Evolutionary conservation across 2,329 filamentous ascomycete species (phyloP).

Genomic region (Trichoderma sp.): DNA sequence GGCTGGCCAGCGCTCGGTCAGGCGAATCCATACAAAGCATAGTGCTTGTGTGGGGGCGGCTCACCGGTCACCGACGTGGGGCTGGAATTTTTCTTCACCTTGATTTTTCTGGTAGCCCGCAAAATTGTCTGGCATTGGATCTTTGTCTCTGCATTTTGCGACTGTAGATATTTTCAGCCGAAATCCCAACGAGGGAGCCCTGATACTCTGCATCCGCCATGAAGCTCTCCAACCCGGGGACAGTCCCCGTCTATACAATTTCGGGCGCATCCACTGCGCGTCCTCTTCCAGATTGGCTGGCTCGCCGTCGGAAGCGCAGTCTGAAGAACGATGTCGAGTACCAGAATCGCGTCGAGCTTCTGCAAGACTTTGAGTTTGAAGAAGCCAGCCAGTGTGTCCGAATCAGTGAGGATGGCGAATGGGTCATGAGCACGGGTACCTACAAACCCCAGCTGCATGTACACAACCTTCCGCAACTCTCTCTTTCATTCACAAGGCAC

Average conservation of each 20-base stretch:
- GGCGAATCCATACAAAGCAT: constrained; percentile 8
- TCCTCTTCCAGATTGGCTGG: constrained; percentile 92
- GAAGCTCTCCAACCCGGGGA: constrained; percentile 79
- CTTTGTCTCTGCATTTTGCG: constrained; percentile 4
- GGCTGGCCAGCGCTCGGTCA: constrained; percentile 20
- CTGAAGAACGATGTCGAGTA: constrained; percentile 92
- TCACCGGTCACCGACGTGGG: constrained; percentile 20
- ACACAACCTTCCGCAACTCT: constrained; percentile 91
- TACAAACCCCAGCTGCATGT: constrained; percentile 74
- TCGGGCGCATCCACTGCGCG: constrained; percentile 85
- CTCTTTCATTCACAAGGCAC: constrained; percentile 89
- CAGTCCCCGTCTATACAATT: constrained; percentile 90
- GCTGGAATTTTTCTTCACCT: constrained; percentile 23
- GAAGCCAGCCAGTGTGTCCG: constrained; percentile 89
- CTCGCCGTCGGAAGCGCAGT: constrained; percentile 82
- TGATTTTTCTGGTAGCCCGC: constrained; percentile 21
- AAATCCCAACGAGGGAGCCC: background rate
- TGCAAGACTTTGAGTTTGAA: constrained; percentile 98
- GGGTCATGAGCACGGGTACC: constrained; percentile 91
- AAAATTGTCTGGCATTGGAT: background rate
- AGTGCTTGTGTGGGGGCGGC: constrained; percentile 15
- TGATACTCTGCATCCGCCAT: constrained; percentile 43
- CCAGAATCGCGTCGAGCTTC: constrained; percentile 86
- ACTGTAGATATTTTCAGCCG: background rate
- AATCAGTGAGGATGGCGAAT: constrained; percentile 92